Base-by-base conservation (phyloP, 1,139 yeast species). In the Chernovozyma sophiae-reginae region DNA sequence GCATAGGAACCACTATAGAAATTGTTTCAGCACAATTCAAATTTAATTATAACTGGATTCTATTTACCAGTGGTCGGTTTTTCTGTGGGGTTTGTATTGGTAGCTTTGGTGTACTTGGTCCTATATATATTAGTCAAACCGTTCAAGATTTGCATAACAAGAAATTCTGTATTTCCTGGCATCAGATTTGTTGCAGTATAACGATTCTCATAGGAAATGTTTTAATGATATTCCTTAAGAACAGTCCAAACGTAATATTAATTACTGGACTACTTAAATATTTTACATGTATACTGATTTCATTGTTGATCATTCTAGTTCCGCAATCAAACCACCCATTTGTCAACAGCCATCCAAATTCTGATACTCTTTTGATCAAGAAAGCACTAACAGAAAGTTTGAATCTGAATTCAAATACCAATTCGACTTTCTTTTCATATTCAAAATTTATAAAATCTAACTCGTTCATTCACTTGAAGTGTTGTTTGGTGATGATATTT, bases 401-500 rank as follows among this genome's bases (percentile, higher is more conserved):
- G 23, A 20, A 10, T 20, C 23, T 26, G 29, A 11, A 11, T 26
- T 23, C 25, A 23, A 23, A 11, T 23, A 23, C 25, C n/a, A n/a
- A n/a, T n/a, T n/a, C n/a, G n/a, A 20, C 23, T 20, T 20, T 20
- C 23, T 7, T 7, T 10, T 7, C 6, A 20, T 10, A 20, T 7
- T 6, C 6, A 20, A 20, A 20, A 20, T 20, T 20, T 10, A 6
- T 7, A 6, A 26, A 7, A 7, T 6, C 6, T 7, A 26, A 12
- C 8, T 6, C 11, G 6, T 26, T 13, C 10, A 11, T 16, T 16
- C 29, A 26, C 11, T 26, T 26, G 29, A 13, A 26, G 6, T 26
- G 63, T 36, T 46, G 56, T 25, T 31, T 41, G 3, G 30, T 63
- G 5, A 55, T 59, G 62, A 46, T 47, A 12, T 52, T 58, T 29